Conservation (phyloP, 1,139 yeast genomes). For the Zhuliangozyma blackwelliae region DNA sequence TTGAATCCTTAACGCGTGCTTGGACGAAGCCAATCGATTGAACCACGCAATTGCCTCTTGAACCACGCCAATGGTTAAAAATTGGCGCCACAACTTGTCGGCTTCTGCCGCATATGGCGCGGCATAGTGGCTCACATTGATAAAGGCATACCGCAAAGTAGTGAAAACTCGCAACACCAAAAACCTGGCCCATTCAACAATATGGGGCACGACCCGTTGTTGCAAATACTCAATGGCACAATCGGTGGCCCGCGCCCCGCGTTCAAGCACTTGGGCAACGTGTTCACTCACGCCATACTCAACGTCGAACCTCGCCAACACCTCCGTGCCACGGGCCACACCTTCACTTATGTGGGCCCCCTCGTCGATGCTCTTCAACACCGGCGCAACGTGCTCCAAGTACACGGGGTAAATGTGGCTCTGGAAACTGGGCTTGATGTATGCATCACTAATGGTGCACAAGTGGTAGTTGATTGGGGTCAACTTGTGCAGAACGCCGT, state of each 20-base stretch:
- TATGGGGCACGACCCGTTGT: conserved; percentile 1
- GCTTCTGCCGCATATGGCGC: conserved; percentile 1
- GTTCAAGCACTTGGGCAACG: conserved; percentile 1
- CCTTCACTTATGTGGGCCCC: conserved; percentile 5
- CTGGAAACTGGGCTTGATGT: conserved; percentile 8
- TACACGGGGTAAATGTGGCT: conserved; percentile 8
- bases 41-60: conserved; percentile 2
- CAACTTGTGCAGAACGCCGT: conserved; percentile 1
- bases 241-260: conserved; percentile 2
- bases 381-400: conserved; percentile 8
- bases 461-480: conserved; percentile 13
- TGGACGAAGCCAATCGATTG: conserved; percentile 6
- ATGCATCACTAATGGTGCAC: conserved; percentile 8
- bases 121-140: conserved; percentile 1
- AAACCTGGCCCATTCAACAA: not conserved
- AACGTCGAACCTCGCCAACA: conserved; percentile 3
- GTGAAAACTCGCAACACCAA: conserved; percentile 1
- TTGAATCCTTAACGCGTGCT: conserved; percentile 12
- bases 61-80: conserved; percentile 3
- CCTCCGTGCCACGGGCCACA: not conserved
- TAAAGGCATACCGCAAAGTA: not conserved
- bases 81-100: not conserved
- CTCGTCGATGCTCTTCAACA: conserved; percentile 4
- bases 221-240: conserved; percentile 5
- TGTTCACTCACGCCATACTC: conserved; percentile 2